These are phyloP conservation scores for Botrytis deweyae DNA, from an alignment of 2,329 filamentous ascomycete genomes.

Conservation along the genomic window DNA sequence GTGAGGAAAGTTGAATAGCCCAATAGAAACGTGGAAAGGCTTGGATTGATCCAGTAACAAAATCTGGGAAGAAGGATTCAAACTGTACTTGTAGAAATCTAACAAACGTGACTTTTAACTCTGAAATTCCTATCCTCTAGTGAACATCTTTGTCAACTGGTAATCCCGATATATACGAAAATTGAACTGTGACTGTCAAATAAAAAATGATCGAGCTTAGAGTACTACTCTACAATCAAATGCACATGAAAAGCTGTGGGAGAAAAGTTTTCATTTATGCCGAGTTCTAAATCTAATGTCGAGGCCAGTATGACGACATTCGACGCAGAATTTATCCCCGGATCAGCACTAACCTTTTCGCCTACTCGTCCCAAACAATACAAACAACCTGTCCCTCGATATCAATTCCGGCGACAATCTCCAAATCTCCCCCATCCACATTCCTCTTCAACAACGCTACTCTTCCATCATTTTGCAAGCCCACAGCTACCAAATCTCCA, in stretches of 20 bases:
- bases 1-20: neutral
- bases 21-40: neutral
- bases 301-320: neutral
- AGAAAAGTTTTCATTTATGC: neutral
- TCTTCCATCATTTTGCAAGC: constrained; percentile 43
- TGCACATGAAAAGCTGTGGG: neutral
- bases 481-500: constrained; percentile 48
- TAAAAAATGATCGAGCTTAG: neutral
- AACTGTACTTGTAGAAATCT: neutral
- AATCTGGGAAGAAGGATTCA: neutral
- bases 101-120: neutral
- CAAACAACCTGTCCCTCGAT: constrained; percentile 32
- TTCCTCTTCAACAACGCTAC: constrained; percentile 46
- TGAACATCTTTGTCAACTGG: neutral
- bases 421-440: constrained; percentile 41
- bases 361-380: constrained; percentile 37
- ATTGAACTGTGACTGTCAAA: neutral
- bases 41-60: neutral
- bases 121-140: neutral
- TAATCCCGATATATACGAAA: neutral
- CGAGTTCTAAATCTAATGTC: neutral
- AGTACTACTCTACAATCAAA: neutral
- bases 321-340: neutral
- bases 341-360: neutral
- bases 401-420: constrained; percentile 32